A percentile compares a stretch with the other conserved stretches of the same genome.
These are phyloP conservation scores for Ustilago lituana DNA, from an alignment of 1,284 basidiomycete species.

Conservation along the genomic window DNA sequence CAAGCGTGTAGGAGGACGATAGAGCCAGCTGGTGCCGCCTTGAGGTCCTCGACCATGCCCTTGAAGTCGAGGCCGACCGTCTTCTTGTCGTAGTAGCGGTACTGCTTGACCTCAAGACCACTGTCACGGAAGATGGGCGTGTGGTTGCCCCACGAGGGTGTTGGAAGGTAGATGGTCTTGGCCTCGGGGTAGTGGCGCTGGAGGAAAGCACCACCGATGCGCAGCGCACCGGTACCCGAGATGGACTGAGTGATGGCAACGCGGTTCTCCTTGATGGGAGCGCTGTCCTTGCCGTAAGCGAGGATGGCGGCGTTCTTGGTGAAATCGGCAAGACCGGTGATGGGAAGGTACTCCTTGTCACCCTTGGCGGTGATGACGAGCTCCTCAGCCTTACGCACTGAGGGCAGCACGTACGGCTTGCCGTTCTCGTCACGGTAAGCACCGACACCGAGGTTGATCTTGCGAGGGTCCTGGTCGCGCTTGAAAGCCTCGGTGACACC, in stretches of 20 bases:
- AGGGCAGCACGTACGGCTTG: conserved; percentile 91
- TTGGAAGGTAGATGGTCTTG: conserved; percentile 91
- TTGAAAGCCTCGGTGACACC: conserved; percentile 97
- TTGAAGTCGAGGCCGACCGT: conserved; percentile 67
- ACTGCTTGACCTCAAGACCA: conserved; percentile 89
- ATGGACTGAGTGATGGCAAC: conserved; percentile 90
- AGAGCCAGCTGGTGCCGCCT: conserved; percentile 70
- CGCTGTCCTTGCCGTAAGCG: conserved; percentile 82
- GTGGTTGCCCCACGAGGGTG: conserved; percentile 98
- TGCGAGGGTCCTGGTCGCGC: conserved; percentile 80
- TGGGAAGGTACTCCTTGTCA: conserved; percentile 98
- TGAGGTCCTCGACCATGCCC: conserved; percentile 65
- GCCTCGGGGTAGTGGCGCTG: conserved; percentile 82
- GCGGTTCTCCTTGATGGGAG: conserved; percentile 78
- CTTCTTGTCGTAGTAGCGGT: conserved; percentile 72
- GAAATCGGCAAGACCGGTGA: conserved; percentile 88
- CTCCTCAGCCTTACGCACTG: conserved; percentile 92
- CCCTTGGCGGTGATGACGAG: conserved; percentile 75
- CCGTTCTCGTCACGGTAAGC: conserved; percentile 91
- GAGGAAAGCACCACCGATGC: conserved; percentile 94
- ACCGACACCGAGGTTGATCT: conserved; percentile 90
- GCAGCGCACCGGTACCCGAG: conserved; percentile 96
- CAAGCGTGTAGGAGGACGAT: conserved; percentile 72
- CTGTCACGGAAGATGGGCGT: conserved; percentile 79
- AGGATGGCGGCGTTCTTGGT: conserved; percentile 88